Evolutionary conservation across 345 rosid species (phyloP).

Genomic region (Murraya koenigii): DNA sequence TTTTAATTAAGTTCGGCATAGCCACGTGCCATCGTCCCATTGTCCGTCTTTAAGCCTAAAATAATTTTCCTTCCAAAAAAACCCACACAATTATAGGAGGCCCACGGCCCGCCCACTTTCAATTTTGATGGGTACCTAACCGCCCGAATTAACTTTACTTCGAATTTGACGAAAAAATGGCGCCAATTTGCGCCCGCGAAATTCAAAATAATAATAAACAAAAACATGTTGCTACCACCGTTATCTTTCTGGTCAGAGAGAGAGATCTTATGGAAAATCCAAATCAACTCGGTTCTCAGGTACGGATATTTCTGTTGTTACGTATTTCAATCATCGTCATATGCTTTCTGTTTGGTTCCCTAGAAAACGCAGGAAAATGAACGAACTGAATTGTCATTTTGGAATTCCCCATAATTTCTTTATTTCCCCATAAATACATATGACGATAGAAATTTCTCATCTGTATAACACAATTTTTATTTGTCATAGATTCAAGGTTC

Average conservation of each 20-base stretch:
- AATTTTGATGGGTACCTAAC: too few species aligned
- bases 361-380: neutral
- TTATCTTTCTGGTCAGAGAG: neutral
- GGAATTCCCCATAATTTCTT: neutral
- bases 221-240: neutral
- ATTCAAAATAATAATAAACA: neutral
- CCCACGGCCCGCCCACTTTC: neutral
- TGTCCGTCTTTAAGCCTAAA: too few species aligned
- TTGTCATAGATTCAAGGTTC: conserved; percentile 17
- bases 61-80: too few species aligned
- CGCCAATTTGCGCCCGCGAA: neutral
- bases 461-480: neutral
- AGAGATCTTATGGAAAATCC: conserved; percentile 4
- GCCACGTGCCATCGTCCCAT: too few species aligned
- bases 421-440: neutral
- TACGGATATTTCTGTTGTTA: neutral
- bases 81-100: too few species aligned
- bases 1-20: too few species aligned
- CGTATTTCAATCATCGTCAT: neutral
- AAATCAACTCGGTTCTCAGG: conserved; percentile 12
- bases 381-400: neutral
- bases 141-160: too few species aligned
- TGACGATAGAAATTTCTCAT: neutral
- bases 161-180: neutral
- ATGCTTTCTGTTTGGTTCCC: neutral